These are phyloP conservation scores for Podospora australis DNA, from an alignment of 495 filamentous ascomycete genomes.

Conservation along the genomic window DNA sequence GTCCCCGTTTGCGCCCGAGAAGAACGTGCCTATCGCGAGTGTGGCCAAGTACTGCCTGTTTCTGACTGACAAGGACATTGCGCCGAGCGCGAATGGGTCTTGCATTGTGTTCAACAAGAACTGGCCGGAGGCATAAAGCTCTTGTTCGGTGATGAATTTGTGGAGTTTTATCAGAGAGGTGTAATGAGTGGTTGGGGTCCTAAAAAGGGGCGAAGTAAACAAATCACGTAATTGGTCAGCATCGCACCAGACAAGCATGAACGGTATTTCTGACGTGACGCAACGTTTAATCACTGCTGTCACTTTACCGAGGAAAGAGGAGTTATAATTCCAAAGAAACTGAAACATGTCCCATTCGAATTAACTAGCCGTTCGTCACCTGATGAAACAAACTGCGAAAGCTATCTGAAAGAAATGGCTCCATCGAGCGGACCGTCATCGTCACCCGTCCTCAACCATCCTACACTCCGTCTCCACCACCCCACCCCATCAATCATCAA, in stretches of 20 bases:
- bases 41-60: slow-evolving; percentile 40
- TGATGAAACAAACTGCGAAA: too few relatives aligned
- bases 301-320: too few relatives aligned
- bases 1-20: slow-evolving; percentile 15
- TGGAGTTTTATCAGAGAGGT: background rate
- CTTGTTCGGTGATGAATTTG: background rate
- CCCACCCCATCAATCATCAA: too few relatives aligned
- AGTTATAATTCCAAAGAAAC: too few relatives aligned
- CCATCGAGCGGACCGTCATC: too few relatives aligned
- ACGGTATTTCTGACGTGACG: background rate
- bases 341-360: too few relatives aligned
- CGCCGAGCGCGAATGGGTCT: slow-evolving; percentile 30
- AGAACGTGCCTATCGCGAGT: slow-evolving; percentile 19
- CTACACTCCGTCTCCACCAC: too few relatives aligned
- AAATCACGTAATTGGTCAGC: background rate
- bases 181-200: background rate
- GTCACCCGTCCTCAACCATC: too few relatives aligned
- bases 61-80: slow-evolving; percentile 32
- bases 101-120: slow-evolving; percentile 34
- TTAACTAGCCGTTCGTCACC: too few relatives aligned
- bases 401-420: too few relatives aligned
- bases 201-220: slow-evolving; percentile 1
- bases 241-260: background rate
- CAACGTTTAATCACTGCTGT: too few relatives aligned
- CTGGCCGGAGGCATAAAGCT: slow-evolving; percentile 28